Conservation (phyloP, 495 filamentous ascomycete species). For the Umbilicaria muhlenbergii region DNA sequence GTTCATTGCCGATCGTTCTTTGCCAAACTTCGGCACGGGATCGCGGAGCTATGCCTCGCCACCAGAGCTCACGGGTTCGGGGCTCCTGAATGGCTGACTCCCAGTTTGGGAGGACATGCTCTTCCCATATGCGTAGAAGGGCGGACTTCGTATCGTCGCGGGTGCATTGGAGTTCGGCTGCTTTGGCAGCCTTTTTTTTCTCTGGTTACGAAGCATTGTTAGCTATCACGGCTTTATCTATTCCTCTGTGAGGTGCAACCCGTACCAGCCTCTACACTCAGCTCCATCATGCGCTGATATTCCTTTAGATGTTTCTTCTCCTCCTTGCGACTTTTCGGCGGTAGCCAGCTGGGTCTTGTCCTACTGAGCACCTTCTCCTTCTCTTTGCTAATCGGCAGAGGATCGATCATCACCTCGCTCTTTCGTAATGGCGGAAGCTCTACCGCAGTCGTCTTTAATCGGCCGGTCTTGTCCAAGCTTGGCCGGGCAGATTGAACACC, state of each 20-base stretch:
- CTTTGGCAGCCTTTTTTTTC: constrained; percentile 31
- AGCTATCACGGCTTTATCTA: not conserved
- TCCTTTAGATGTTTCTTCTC: constrained; percentile 83
- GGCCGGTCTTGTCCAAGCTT: constrained; percentile 20
- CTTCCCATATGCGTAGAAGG: constrained; percentile 68
- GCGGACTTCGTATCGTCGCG: constrained; percentile 51
- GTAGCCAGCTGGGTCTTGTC: constrained; percentile 88
- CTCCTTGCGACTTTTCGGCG: constrained; percentile 84
- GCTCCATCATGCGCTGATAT: constrained; percentile 86
- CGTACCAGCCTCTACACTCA: constrained; percentile 55
- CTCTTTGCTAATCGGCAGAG: constrained; percentile 87
- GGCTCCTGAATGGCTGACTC: constrained; percentile 55
- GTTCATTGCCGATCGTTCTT: constrained; percentile 76
- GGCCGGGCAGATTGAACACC: constrained; percentile 28
- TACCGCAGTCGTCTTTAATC: constrained; percentile 32
- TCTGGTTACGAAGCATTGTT: constrained; percentile 14
- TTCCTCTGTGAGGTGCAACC: not conserved
- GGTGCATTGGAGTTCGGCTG: constrained; percentile 33
- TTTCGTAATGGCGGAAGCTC: constrained; percentile 73
- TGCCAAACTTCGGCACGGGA: constrained; percentile 75
- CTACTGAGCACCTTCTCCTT: constrained; percentile 85
- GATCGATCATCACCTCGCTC: constrained; percentile 91
- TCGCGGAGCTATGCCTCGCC: constrained; percentile 72
- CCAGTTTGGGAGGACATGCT: constrained; percentile 79
- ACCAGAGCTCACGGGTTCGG: constrained; percentile 80